Conservation (phyloP, 768 basidiomycete species). For the Chlorophyllum brunneum region DNA sequence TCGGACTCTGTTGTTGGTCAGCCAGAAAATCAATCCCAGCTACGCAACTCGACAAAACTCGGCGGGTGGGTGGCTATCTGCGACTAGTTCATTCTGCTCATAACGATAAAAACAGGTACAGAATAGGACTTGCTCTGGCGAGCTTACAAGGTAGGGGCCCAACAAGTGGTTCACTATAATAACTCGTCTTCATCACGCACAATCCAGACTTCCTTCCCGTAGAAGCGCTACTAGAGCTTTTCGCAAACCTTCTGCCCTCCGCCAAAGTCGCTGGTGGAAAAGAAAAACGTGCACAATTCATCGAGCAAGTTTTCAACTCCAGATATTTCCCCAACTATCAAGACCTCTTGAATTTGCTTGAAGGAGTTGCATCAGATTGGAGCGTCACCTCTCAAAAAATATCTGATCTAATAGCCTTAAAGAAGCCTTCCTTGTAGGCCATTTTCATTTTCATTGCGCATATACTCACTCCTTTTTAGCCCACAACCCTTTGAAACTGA, state of each 20-base stretch:
- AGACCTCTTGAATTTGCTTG: constrained; percentile 37
- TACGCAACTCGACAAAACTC: constrained; percentile 40
- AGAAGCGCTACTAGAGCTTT: constrained; percentile 53
- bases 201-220: constrained; percentile 50
- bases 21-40: constrained; percentile 36
- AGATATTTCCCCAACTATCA: constrained; percentile 31
- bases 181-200: background rate
- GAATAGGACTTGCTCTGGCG: constrained; percentile 46
- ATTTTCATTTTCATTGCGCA: background rate
- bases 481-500: constrained; percentile 55
- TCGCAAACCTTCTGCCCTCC: constrained; percentile 53
- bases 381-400: constrained; percentile 46
- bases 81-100: background rate
- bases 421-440: constrained; percentile 46
- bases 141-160: constrained; percentile 39
- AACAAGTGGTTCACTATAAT: background rate
- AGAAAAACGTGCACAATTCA: constrained; percentile 41
- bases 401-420: constrained; percentile 40
- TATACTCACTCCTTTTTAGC: constrained; percentile 26
- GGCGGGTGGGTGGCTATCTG: constrained; percentile 39
- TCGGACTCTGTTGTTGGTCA: constrained; percentile 42
- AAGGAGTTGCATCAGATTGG: constrained; percentile 47
- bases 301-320: constrained; percentile 47
- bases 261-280: constrained; percentile 22
- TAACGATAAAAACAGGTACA: constrained; percentile 27